A percentile compares a stretch with the other conserved stretches of the same genome.
Conservation (phyloP, 805 yeast species). For the Candida dendrica region DNA sequence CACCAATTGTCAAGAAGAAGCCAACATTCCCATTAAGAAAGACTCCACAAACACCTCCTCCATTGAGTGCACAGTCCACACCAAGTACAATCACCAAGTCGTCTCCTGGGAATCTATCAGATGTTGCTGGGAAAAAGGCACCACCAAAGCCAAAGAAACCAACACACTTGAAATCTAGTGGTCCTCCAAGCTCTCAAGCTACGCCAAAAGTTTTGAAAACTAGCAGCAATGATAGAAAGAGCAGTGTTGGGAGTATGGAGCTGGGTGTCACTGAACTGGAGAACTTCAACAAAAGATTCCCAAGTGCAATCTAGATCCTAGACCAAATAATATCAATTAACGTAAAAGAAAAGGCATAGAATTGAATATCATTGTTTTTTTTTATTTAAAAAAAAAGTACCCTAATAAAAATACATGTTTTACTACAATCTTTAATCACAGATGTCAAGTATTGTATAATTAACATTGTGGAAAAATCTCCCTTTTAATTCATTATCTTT, state of each 20-base stretch:
- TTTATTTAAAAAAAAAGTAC: background rate
- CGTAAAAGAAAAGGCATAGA: background rate
- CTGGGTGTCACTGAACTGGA: constrained; percentile 46
- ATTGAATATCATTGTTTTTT: background rate
- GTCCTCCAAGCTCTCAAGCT: constrained; percentile 3
- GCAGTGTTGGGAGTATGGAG: constrained; percentile 25
- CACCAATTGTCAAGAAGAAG: constrained; percentile 7
- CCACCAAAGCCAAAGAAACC: constrained; percentile 70
- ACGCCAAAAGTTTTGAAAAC: background rate
- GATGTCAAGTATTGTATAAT: too few species aligned
- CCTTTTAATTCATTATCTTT: background rate
- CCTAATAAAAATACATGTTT: too few species aligned
- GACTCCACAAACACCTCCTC: constrained; percentile 15
- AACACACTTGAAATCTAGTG: constrained; percentile 33
- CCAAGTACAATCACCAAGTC: constrained; percentile 19
- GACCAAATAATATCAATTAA: too few species aligned
- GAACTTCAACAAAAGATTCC: constrained; percentile 49
- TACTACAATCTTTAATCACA: too few species aligned
- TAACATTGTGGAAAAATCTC: too few species aligned
- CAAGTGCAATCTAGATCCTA: constrained; percentile 43
- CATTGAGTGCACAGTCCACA: constrained; percentile 19
- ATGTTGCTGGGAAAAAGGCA: constrained; percentile 20
- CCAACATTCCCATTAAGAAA: constrained; percentile 11
- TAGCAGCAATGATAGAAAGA: constrained; percentile 1
- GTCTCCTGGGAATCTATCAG: constrained; percentile 3